Base-by-base conservation (phyloP, 495 filamentous ascomycete species). In the Hypoxylon subgilvum region DNA sequence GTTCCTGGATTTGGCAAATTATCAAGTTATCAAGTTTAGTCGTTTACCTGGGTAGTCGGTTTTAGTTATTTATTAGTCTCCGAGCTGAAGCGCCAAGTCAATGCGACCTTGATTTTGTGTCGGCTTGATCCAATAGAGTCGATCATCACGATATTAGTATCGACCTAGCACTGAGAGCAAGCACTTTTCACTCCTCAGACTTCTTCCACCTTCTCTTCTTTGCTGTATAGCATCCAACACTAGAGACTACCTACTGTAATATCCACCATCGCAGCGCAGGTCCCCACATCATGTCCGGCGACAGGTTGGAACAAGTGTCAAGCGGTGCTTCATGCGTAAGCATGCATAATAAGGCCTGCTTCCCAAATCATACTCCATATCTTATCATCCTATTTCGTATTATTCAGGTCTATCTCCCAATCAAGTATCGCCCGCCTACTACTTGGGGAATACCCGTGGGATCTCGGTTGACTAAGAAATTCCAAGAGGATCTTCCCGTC, bases 231-330 rank as follows among this genome's bases (percentile, higher is more conserved):
- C n/a, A n/a, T n/a, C n/a, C n/a, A n/a, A n/a, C n/a, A n/a, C n/a
- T n/a, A n/a, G n/a, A n/a, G n/a, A n/a, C n/a, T n/a, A n/a, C n/a
- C n/a, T n/a, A n/a, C n/a, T 48, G 51, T 16, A 13, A 21, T 59
- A 23, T 52, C 42, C 48, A 49, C 48, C 28, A 42, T 28, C 21
- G 14, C 48, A 28, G 16, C 62, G 62, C 62, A 65, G 18, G 55
- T 65, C 62, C 62, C 62, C 62, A 65, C 51, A 17, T 61, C 44
- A 56, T 54, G 62, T 65, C 62, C 62, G 62, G 62, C 35, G 30
- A 61, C n/a, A n/a, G n/a, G n/a, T n/a, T n/a, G n/a, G n/a, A n/a
- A n/a, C n/a, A n/a, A n/a, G n/a, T n/a, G n/a, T n/a, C 43, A 46
- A 30, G 10, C 40, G 32, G 41, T 61, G 47, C 45, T 38, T 10